Conservation (phyloP, 371 early-diverging fungal species). For the Ecytonucleospora hepatopenaei region DNA sequence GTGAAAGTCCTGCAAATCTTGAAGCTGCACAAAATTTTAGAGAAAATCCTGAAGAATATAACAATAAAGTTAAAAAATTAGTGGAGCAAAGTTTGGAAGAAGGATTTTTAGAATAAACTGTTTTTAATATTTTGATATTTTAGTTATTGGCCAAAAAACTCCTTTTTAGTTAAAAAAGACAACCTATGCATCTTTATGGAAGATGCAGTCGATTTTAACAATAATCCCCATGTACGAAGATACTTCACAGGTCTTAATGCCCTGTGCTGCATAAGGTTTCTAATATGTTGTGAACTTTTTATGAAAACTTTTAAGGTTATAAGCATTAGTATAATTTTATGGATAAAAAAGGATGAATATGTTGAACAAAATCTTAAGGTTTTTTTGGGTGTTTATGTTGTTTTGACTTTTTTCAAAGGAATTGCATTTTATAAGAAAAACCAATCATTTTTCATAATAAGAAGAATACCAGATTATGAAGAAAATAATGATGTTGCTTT, state of each 20-base stretch:
- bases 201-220: not conserved
- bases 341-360: slow-evolving; percentile 41
- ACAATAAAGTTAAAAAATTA: slow-evolving; percentile 62
- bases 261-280: slow-evolving; percentile 38
- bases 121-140: not conserved
- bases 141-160: not conserved
- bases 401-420: slow-evolving; percentile 43
- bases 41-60: slow-evolving; percentile 62
- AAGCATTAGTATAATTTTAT: slow-evolving; percentile 34
- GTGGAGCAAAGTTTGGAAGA: slow-evolving; percentile 13
- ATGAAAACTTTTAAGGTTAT: slow-evolving; percentile 49
- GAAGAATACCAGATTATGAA: slow-evolving; percentile 52
- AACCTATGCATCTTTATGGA: slow-evolving; percentile 1
- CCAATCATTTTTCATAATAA: slow-evolving; percentile 49
- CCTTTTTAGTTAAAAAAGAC: not conserved
- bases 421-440: slow-evolving; percentile 51
- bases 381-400: slow-evolving; percentile 54
- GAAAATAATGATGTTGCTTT: slow-evolving; percentile 55
- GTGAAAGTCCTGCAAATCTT: slow-evolving; percentile 58
- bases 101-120: not conserved
- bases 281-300: slow-evolving; percentile 35
- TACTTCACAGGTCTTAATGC: slow-evolving; percentile 35
- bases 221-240: not conserved
- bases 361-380: slow-evolving; percentile 52
- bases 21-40: slow-evolving; percentile 57